Evolutionary conservation across 202 grass and related monocot genomes (phyloP).

Genomic region (Dendrocalamus latiflorus): DNA sequence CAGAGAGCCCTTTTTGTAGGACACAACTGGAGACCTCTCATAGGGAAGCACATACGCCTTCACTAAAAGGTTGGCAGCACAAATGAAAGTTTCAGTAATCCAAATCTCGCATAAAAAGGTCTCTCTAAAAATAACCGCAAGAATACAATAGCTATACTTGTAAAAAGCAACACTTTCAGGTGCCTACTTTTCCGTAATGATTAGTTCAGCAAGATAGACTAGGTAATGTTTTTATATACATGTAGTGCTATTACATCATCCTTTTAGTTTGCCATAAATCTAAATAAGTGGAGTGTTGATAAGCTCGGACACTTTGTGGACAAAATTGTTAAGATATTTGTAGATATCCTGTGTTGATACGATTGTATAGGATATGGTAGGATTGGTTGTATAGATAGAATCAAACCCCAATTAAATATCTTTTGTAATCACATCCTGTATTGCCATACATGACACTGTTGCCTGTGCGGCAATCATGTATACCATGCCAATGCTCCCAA

Average conservation of each 20-base stretch:
- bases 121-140: slow-evolving; percentile 16
- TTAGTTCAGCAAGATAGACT: slow-evolving; percentile 22
- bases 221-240: slow-evolving; percentile 12
- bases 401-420: too few relatives aligned
- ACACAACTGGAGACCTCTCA: neutral
- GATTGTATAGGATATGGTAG: too few relatives aligned
- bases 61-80: neutral
- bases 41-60: slow-evolving; percentile 5
- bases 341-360: too few relatives aligned
- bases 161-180: slow-evolving; percentile 8
- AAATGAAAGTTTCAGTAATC: slow-evolving; percentile 1
- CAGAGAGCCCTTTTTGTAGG: neutral
- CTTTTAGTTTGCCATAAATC: slow-evolving; percentile 7
- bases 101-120: too few relatives aligned
- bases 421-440: too few relatives aligned
- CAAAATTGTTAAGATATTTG: too few relatives aligned
- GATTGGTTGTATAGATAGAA: too few relatives aligned
- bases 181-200: slow-evolving; percentile 18
- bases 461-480: too few relatives aligned
- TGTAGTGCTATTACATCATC: slow-evolving; percentile 31
- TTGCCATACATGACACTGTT: too few relatives aligned
- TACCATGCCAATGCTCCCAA: too few relatives aligned
- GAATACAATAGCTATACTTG: neutral
- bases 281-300: slow-evolving; percentile 36
- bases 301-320: neutral